Conservation (phyloP, 345 rosid species). For the Hibiscus mutabilis region DNA sequence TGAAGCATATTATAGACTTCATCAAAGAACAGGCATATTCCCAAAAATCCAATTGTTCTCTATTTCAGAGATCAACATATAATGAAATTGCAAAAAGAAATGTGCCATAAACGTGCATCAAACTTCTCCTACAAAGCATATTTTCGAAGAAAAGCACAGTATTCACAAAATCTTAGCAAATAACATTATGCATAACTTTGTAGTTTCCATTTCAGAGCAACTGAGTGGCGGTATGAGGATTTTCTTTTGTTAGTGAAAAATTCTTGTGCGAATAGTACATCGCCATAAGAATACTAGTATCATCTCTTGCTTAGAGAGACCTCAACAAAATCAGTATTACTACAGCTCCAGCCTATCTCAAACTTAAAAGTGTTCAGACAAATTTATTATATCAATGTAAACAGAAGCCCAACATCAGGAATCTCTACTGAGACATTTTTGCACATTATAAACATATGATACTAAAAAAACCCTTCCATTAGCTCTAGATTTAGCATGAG, state of each 20-base stretch:
- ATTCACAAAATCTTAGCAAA: not conserved
- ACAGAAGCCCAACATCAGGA: not conserved
- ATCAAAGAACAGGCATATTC: not conserved
- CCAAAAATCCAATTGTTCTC: not conserved
- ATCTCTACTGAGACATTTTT: not conserved
- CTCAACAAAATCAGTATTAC: not conserved
- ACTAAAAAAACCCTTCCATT: not conserved
- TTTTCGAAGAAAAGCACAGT: not conserved
- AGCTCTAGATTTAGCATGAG: not conserved
- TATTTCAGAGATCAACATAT: not conserved
- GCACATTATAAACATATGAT: not conserved
- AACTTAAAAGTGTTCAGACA: not conserved
- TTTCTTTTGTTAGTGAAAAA: not conserved
- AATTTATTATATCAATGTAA: not conserved
- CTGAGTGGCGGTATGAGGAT: not conserved
- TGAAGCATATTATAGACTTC: not conserved
- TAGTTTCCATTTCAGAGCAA: not conserved
- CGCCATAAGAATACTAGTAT: not conserved
- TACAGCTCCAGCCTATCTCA: not conserved
- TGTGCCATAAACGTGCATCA: not conserved
- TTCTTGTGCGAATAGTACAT: not conserved
- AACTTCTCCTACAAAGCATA: not conserved
- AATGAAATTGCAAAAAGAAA: not conserved
- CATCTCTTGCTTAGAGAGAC: not conserved
- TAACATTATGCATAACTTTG: not conserved